Base-by-base conservation (phyloP, 768 basidiomycete species). In the Phlegmacium glaucopus region DNA sequence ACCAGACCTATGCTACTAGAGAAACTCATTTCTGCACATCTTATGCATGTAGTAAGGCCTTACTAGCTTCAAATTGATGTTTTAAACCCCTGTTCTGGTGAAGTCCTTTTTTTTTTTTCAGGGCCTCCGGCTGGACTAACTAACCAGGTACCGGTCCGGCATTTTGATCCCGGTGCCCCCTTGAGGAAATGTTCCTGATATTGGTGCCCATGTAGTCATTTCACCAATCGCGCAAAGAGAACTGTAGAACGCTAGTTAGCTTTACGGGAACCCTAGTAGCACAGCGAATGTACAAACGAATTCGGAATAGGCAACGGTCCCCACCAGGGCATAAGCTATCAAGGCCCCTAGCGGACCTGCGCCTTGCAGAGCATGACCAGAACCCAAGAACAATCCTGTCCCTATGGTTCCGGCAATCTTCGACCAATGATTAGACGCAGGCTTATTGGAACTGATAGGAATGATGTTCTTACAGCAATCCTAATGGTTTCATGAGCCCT, bases 161-260 rank as follows among this genome's bases (percentile, higher is more conserved):
- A n/a, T n/a, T n/a, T n/a, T n/a, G n/a, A n/a, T n/a, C n/a, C n/a
- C n/a, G n/a, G n/a, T n/a, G n/a, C n/a, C n/a, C n/a, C n/a, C n/a
- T n/a, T 87, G 84, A 15, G 85, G 83, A 61, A 87, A 89, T 0
- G 85, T 83, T 13, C 88, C 88, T 4, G 87, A 85, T 40, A 89
- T 80, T 2, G 87, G 87, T 1, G 85, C 87, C 65, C 79, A 78
- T 4, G 83, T 80, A n/a, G 86, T 85, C 86, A 90, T 85, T 66
- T 90, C 88, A 28, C 81, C 86, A 11, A 88, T 61, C 3, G 82
- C 78, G 55, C 84, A 83, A 11, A 88, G 65, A 4, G 82, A 78
- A 5, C 79, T 81, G 13, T 13, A 17, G 30, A 37, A 40, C 39
- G 42, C 34, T 25, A 11, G n/a, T 39, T 13, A 34, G 40, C 6